Evolutionary conservation across 1,139 yeast genomes (phyloP).

Genomic region (Kurtzmaniella natalensis): DNA sequence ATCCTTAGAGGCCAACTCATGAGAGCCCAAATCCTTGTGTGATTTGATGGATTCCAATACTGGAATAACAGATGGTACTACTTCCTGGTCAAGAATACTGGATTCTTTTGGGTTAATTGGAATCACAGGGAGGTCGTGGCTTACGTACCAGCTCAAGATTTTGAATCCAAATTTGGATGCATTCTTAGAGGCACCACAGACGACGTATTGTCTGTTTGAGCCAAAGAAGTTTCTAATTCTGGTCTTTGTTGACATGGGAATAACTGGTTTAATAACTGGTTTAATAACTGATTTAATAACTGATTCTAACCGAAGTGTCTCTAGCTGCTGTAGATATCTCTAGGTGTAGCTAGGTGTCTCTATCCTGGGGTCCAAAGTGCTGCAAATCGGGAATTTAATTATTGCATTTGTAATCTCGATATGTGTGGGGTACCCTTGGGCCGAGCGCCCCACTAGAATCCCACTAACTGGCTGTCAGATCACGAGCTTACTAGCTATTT

Average conservation of each 20-base stretch:
- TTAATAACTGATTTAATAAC: too few relatives aligned
- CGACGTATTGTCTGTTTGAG: slow-evolving; percentile 52
- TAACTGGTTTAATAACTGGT: too few relatives aligned
- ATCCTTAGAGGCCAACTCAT: slow-evolving; percentile 27
- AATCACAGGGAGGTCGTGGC: slow-evolving; percentile 52
- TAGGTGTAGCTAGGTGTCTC: too few relatives aligned
- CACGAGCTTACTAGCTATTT: too few relatives aligned
- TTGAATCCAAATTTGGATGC: slow-evolving; percentile 67
- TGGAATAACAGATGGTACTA: slow-evolving; percentile 31
- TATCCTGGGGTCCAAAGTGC: too few relatives aligned
- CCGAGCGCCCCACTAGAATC: too few relatives aligned
- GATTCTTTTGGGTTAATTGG: slow-evolving; percentile 61
- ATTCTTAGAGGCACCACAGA: slow-evolving; percentile 70
- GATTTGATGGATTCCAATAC: slow-evolving; percentile 25
- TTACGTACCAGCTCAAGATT: slow-evolving; percentile 64
- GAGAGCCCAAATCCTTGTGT: slow-evolving; percentile 21
- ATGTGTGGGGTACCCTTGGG: too few relatives aligned
- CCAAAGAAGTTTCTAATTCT: slow-evolving; percentile 48
- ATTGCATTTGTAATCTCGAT: too few relatives aligned
- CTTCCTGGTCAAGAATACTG: slow-evolving; percentile 43
- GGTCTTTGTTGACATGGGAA: slow-evolving; percentile 36
- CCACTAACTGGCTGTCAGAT: too few relatives aligned
- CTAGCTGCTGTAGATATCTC: too few relatives aligned
- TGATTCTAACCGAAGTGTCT: too few relatives aligned
- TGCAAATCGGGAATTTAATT: too few relatives aligned